Conservation (phyloP, 805 yeast species). For the Huiozyma sinensis region DNA sequence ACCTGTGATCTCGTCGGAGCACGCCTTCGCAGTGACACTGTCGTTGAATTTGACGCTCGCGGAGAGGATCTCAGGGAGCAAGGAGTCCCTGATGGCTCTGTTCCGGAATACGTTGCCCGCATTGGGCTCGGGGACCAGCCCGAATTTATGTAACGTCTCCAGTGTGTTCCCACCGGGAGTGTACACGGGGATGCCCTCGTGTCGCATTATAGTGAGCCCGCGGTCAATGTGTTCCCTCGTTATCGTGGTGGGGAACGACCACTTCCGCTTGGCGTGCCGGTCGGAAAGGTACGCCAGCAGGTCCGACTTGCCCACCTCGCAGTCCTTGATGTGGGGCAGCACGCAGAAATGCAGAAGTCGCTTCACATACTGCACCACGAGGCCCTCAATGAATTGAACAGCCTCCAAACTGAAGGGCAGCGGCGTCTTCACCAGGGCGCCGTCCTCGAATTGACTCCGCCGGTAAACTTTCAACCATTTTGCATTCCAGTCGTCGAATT, state of each 20-base stretch:
- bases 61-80: slow-evolving; percentile 1
- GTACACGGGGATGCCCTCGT: not conserved
- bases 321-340: slow-evolving; percentile 11
- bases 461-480: slow-evolving; percentile 23
- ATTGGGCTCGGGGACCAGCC: slow-evolving; percentile 9
- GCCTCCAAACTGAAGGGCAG: slow-evolving; percentile 9
- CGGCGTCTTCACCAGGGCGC: slow-evolving; percentile 9
- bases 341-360: slow-evolving; percentile 13
- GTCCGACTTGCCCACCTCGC: slow-evolving; percentile 6
- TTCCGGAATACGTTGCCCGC: slow-evolving; percentile 12
- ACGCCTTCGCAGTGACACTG: no score
- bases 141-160: slow-evolving; percentile 15
- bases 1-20: no score
- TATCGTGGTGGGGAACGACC: slow-evolving; percentile 15
- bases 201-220: slow-evolving; percentile 6
- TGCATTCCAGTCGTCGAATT: slow-evolving; percentile 18
- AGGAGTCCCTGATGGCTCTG: not conserved
- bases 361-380: slow-evolving; percentile 10
- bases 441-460: slow-evolving; percentile 12
- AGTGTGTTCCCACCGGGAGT: slow-evolving; percentile 7
- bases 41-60: not conserved
- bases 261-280: no score
- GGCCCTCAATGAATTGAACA: slow-evolving; percentile 6
- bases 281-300: not conserved
- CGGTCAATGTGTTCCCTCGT: slow-evolving; percentile 10